Base-by-base conservation (phyloP, 2,329 filamentous ascomycete species). In the Penicillium sp. region DNA sequence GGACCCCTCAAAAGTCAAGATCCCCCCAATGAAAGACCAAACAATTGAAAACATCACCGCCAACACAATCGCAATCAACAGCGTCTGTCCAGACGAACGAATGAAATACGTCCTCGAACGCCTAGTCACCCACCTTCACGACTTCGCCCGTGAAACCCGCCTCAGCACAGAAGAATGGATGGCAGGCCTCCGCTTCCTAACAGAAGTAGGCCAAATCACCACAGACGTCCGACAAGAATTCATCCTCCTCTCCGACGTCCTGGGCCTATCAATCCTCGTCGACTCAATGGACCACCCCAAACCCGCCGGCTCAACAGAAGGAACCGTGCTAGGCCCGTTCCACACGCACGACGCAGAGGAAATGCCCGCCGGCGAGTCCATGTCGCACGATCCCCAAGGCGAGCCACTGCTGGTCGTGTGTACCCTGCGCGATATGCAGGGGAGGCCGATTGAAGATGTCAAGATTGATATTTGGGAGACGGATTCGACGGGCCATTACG, bases 391-490 rank as follows among this genome's bases (percentile, higher is more conserved):
- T 60, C 79, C 83, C 0, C 73, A 80, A 28, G 88, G 88, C 42
- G 79, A 86, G 57, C 80, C 85, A 0, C 79, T 88, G 55, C 77
- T 92, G 12, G 85, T 87, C 4, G 65, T 89, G n/a, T 90, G 88
- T 73, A 86, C 78, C 0, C 73, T 92, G 49, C 81, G 79, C 54
- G 85, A 89, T 65, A 81, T 80, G 0, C 34, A 70, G 0, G 87
- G 86, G 0, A 75, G 74, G 1, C 83, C 88, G 0, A 75, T 93
- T 27, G 54, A 72, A 1, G 81, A 75, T 39, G 87, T 84, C 27
- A 88, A 84, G 64, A 79, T 92, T 54, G 88, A 93, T 67, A 84
- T 93, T 56, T 93, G 88, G 88, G 88, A 92, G 72, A 89, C 88
- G 8, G 88, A 92, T 66, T 84, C 80, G 50, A 81, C 81, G n/a